Conservation (phyloP, 2,329 filamentous ascomycete genomes). For the Reticulascus tulasneorum region DNA sequence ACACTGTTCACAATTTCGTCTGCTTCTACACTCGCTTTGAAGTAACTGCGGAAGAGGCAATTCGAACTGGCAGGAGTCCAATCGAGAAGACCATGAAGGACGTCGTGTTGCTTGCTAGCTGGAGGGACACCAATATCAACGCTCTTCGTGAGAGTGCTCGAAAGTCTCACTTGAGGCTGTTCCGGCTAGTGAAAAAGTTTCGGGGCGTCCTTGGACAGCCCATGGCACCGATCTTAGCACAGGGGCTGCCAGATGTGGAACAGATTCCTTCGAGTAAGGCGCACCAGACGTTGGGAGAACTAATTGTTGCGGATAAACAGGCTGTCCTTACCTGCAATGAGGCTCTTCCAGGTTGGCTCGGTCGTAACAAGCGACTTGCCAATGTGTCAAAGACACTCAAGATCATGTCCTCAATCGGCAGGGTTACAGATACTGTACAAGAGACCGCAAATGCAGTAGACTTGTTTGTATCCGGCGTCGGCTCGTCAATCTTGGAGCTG, state of each 20-base stretch:
- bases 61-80: slow-evolving; percentile 62
- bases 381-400: slow-evolving; percentile 66
- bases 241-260: slow-evolving; percentile 53
- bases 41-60: slow-evolving; percentile 57
- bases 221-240: slow-evolving; percentile 60
- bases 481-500: slow-evolving; percentile 66
- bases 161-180: slow-evolving; percentile 86
- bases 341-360: slow-evolving; percentile 32
- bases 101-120: slow-evolving; percentile 87
- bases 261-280: background rate
- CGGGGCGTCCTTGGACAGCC: slow-evolving; percentile 73
- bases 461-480: slow-evolving; percentile 65
- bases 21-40: slow-evolving; percentile 71
- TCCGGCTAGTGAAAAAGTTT: slow-evolving; percentile 88
- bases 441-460: slow-evolving; percentile 50
- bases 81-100: slow-evolving; percentile 94
- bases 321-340: slow-evolving; percentile 28
- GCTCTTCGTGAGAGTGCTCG: slow-evolving; percentile 84
- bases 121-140: slow-evolving; percentile 96
- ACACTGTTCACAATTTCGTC: slow-evolving; percentile 73
- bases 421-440: slow-evolving; percentile 26
- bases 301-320: slow-evolving; percentile 24
- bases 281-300: slow-evolving; percentile 24
- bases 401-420: slow-evolving; percentile 71
- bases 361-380: slow-evolving; percentile 61